Percentiles rank a stretch among this genome's conserved stretches.
Evolutionary conservation across 1,284 basidiomycete species (phyloP).

Genomic region (Hypsizygus ulmarius): DNA sequence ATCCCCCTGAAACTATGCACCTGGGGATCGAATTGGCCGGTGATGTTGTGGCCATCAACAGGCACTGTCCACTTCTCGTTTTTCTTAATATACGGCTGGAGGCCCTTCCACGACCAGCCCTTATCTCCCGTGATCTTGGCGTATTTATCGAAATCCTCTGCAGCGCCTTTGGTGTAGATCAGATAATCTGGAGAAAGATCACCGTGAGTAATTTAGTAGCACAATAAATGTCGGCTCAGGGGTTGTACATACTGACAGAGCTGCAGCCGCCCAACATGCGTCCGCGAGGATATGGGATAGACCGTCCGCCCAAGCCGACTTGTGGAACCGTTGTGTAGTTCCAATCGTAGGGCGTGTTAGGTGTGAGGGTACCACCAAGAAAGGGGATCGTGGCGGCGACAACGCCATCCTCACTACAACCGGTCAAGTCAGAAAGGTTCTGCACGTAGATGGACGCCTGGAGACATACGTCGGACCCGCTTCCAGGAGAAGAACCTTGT

Average conservation of each 20-base stretch:
- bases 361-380: constrained; percentile 13
- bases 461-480: constrained; percentile 16
- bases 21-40: constrained; percentile 25
- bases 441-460: not conserved
- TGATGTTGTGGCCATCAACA: constrained; percentile 28
- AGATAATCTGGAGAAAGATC: constrained; percentile 30
- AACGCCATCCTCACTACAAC: constrained; percentile 14
- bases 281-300: constrained; percentile 25
- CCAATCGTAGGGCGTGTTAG: constrained; percentile 23
- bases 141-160: constrained; percentile 38
- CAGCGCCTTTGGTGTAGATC: constrained; percentile 37
- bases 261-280: constrained; percentile 31
- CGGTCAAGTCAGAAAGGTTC: not conserved
- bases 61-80: constrained; percentile 25
- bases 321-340: constrained; percentile 28
- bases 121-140: constrained; percentile 35
- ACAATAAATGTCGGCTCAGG: not conserved
- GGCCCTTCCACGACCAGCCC: constrained; percentile 39
- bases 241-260: constrained; percentile 28
- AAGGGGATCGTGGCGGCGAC: constrained; percentile 15
- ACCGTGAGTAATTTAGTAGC: not conserved
- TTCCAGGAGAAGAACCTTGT: constrained; percentile 23
- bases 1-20: constrained; percentile 25
- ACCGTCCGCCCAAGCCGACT: constrained; percentile 19
- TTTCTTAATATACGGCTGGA: constrained; percentile 34